A percentile compares a stretch with the other conserved stretches of the same genome.
These are phyloP conservation scores for Imleria badia DNA, from an alignment of 768 basidiomycete genomes.

Conservation along the genomic window DNA sequence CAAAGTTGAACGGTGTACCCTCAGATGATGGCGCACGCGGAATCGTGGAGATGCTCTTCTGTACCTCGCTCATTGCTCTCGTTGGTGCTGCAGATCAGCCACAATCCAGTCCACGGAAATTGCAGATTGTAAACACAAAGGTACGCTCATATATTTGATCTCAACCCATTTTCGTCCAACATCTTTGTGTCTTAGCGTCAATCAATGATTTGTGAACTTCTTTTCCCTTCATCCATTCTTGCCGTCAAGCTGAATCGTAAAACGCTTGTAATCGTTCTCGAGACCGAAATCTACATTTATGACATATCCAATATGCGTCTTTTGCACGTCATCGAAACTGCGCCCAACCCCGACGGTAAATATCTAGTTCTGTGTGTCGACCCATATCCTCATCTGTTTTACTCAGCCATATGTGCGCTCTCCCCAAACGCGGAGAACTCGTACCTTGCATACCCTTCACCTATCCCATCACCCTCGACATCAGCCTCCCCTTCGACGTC, in stretches of 20 bases:
- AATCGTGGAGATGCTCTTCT: conserved; percentile 99
- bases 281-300: conserved; percentile 98
- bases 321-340: conserved; percentile 95
- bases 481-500: conserved; percentile 43
- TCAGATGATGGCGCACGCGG: conserved; percentile 91
- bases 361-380: background rate
- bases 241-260: conserved; percentile 98
- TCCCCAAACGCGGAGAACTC: conserved; percentile 92
- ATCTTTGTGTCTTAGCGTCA: conserved; percentile 60
- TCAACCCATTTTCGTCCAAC: conserved; percentile 1
- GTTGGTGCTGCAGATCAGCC: conserved; percentile 96
- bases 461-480: conserved; percentile 79
- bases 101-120: conserved; percentile 83
- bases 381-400: background rate
- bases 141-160: conserved; percentile 40
- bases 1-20: background rate
- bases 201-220: conserved; percentile 97
- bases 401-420: conserved; percentile 88
- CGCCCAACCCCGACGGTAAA: conserved; percentile 90
- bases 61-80: conserved; percentile 94
- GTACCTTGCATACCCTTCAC: conserved; percentile 95
- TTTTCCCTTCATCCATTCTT: conserved; percentile 95
- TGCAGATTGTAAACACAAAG: conserved; percentile 99
- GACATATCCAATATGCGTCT: conserved; percentile 99
- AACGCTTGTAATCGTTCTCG: conserved; percentile 92